Base-by-base conservation (phyloP, 1,139 yeast genomes). In the Suhomyces terraborum region DNA sequence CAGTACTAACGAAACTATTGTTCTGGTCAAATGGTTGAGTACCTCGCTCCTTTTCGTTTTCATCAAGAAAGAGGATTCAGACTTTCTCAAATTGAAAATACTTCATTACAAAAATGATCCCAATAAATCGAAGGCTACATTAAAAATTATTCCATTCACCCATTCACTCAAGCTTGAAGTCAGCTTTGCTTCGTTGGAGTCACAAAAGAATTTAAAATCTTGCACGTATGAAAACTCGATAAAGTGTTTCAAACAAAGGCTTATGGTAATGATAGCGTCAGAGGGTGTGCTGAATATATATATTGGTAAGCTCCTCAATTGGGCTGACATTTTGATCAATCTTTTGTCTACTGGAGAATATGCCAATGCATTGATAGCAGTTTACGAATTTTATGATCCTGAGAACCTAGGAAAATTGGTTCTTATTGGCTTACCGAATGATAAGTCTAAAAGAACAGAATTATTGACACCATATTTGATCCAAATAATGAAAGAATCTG, bases 321-420 rank as follows among this genome's bases (percentile, higher is more conserved):
- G 96, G 96, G 88, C 89, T 0, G 94, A 86, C 52, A 66, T 76
- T 17, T 57, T 82, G 12, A 64, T 72, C 42, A 73, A 66, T 10
- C 59, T 79, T 10, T 65, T 87, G 47, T 66, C 77, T 8, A 51
- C 60, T 5, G 77, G 76, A 1, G 62, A 73, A 25, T 84, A 81
- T 43, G 61, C 75, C 9, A 65, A 62, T 2, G 93, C 94, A 0
- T 67, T 87, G 20, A 61, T 67, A 4, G 63, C 75, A 8, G 84
- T 86, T 0, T 68, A 77, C 36, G 63, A 64, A 10, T 84, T 76
- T 55, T 87, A 79, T 52, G 53, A 55, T 20, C 56, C 69, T 0
- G 18, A 20, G 3, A 55, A 58, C 4, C 61, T 65, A 2, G 76
- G 78, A 17, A 79, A 77, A 40, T 56, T 79, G 40, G 56, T 66